Evolutionary conservation across 2,329 filamentous ascomycete genomes (phyloP), one percentile per base, ranked within the genome.

Genomic region (Cadophora sp.): DNA sequence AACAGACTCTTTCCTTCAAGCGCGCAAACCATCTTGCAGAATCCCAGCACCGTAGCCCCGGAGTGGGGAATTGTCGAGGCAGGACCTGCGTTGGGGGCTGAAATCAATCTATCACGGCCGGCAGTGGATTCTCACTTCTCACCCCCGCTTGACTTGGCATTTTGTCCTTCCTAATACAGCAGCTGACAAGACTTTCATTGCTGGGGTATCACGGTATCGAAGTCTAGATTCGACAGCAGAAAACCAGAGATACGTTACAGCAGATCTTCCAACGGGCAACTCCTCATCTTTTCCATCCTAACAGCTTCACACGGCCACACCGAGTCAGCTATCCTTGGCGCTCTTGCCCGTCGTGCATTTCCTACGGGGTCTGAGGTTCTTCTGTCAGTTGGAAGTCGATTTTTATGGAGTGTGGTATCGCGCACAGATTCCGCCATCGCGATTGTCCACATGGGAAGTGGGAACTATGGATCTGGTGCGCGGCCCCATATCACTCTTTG

Each of bases 41-140:
- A n/a, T 55, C 27, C 27, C 27, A 55, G 27, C 4, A 9, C 27
- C 51, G n/a, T 6, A 31, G 51, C 26, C 22, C 14, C 12, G 24
- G 24, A 11, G 9, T 53, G 29, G 16, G 26, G 43, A 19, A 1
- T 31, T 31, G 51, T 8, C 11, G 14, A 19, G 14, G 1, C 12
- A 27, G 50, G 26, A 19, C 50, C 51, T 55, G 26, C 34, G 16
- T 27, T 37, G 34, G 34, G 34, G 22, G 22, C 22, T 43, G 56
- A 59, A 59, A 19, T 3, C 11, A 48, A 4, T 48, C 6, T 48
- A 22, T 59, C 11, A 16, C 56, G 34, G 34, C 34, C 56, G 56
- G 56, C 56, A 59, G 31, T 59, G 31, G 56, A 40, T 26, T 48
- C 7, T 19, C 40, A 16, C 43, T 48, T 59, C 56, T 26, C 22